A percentile compares a stretch with the other conserved stretches of the same genome.
phyloP scores from a whole-genome alignment of 306 rosid genomes.

The Trichosanthes cucumerina region DNA sequence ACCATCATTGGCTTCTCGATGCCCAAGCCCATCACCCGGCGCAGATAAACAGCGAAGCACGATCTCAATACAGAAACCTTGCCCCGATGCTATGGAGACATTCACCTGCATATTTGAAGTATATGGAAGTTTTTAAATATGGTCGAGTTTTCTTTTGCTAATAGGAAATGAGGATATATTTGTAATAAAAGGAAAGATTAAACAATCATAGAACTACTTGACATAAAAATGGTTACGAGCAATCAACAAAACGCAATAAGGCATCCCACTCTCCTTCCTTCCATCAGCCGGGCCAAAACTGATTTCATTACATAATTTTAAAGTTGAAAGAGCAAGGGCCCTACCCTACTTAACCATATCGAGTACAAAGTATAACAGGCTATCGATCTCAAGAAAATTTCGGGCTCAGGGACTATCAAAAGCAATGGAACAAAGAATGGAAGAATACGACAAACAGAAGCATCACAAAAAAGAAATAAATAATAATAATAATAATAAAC shows the following conservation, averaged over 20 bases:
- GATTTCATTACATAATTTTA: not conserved
- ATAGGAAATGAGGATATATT: not conserved
- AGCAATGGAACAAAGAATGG: not conserved
- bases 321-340: not conserved
- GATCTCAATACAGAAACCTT: constrained; percentile 68
- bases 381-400: not conserved
- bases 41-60: constrained; percentile 81
- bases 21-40: constrained; percentile 74
- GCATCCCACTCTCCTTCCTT: not conserved
- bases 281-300: not conserved
- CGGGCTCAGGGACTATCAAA: not conserved
- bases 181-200: not conserved
- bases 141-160: not conserved
- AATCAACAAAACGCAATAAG: not conserved
- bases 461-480: not conserved
- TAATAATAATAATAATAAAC: not conserved
- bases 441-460: not conserved
- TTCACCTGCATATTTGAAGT: constrained; percentile 40
- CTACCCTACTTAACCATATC: not conserved
- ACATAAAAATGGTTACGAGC: not conserved
- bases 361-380: not conserved
- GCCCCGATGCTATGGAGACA: constrained; percentile 58
- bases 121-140: not conserved
- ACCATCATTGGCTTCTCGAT: constrained; percentile 51
- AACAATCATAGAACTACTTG: not conserved